phyloP scores from a whole-genome alignment of 2,329 filamentous ascomycete species.

The Helotiales sp. region DNA sequence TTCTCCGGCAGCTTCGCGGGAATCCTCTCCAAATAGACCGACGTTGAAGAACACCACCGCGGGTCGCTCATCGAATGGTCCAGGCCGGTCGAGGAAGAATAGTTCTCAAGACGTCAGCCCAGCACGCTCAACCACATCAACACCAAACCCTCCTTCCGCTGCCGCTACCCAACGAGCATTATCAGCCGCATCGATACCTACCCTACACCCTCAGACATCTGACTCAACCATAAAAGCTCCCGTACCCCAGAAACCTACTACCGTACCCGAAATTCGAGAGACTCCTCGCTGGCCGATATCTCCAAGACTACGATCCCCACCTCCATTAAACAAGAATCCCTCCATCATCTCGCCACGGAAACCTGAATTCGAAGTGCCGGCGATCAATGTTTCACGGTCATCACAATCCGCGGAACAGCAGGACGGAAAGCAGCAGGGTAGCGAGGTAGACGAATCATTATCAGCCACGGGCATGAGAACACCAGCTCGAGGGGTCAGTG shows the following conservation, averaged over 20 bases:
- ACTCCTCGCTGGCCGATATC: constrained; percentile 75
- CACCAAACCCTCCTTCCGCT: constrained; percentile 59
- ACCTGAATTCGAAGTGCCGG: constrained; percentile 50
- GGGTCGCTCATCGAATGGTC: constrained; percentile 31
- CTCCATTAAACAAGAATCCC: constrained; percentile 55
- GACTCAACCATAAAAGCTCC: constrained; percentile 63
- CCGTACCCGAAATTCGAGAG: constrained; percentile 51
- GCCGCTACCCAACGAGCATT: constrained; percentile 61
- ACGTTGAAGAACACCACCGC: constrained; percentile 26
- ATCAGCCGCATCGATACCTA: constrained; percentile 66
- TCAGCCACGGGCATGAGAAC: constrained; percentile 51
- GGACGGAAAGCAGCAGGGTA: constrained; percentile 27
- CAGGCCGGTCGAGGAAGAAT: constrained; percentile 62
- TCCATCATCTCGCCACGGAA: constrained; percentile 46
- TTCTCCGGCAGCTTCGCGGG: constrained; percentile 48
- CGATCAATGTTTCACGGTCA: constrained; percentile 54
- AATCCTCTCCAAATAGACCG: constrained; percentile 44
- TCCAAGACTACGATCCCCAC: constrained; percentile 75
- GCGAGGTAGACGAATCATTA: constrained; percentile 31
- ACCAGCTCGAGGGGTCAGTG: constrained; percentile 59
- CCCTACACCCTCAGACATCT: constrained; percentile 58
- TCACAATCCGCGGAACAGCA: constrained; percentile 41
- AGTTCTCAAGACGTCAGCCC: constrained; percentile 66
- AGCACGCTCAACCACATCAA: constrained; percentile 47
- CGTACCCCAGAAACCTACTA: constrained; percentile 61